A percentile compares a stretch with the other conserved stretches of the same genome.
phyloP scores from a whole-genome alignment of 192 early-diverging fungal species.

The Cetraspora pellucida region DNA sequence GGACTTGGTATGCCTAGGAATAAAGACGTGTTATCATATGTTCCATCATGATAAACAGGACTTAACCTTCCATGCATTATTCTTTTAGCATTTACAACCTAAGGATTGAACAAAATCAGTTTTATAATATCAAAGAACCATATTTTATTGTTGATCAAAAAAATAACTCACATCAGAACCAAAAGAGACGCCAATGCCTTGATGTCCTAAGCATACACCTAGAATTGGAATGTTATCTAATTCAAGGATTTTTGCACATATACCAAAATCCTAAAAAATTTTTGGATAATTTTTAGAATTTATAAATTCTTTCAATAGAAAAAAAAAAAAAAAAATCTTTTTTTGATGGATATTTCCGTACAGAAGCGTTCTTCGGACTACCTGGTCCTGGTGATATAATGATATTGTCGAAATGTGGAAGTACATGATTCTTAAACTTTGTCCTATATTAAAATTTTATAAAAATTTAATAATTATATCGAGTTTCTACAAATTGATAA shows the following conservation, averaged over 20 bases:
- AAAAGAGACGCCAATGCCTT: slow-evolving; percentile 75
- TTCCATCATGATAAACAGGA: slow-evolving; percentile 45
- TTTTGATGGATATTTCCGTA: slow-evolving; percentile 31
- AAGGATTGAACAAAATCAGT: slow-evolving; percentile 30
- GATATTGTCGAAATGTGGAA: slow-evolving; percentile 85
- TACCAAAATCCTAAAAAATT: slow-evolving; percentile 73
- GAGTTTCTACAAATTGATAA: not conserved
- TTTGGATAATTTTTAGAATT: not conserved
- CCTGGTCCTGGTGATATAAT: slow-evolving; percentile 97
- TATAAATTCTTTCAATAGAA: not conserved
- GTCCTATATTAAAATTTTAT: slow-evolving; percentile 37
- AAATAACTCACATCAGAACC: slow-evolving; percentile 58
- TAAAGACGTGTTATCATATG: slow-evolving; percentile 40
- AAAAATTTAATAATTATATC: not conserved
- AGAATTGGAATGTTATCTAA: slow-evolving; percentile 69
- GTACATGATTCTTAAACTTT: slow-evolving; percentile 55
- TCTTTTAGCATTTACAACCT: slow-evolving; percentile 64
- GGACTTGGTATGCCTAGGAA: slow-evolving; percentile 63
- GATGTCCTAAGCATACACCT: slow-evolving; percentile 94
- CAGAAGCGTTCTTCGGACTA: slow-evolving; percentile 62
- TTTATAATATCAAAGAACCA: not conserved
- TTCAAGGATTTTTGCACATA: slow-evolving; percentile 65
- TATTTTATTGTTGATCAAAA: not conserved
- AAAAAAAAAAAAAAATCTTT: slow-evolving; percentile 21
- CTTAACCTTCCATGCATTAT: slow-evolving; percentile 87